Base-by-base conservation (phyloP, 2,329 filamentous ascomycete species). In the Colletotrichum tropicicola region DNA sequence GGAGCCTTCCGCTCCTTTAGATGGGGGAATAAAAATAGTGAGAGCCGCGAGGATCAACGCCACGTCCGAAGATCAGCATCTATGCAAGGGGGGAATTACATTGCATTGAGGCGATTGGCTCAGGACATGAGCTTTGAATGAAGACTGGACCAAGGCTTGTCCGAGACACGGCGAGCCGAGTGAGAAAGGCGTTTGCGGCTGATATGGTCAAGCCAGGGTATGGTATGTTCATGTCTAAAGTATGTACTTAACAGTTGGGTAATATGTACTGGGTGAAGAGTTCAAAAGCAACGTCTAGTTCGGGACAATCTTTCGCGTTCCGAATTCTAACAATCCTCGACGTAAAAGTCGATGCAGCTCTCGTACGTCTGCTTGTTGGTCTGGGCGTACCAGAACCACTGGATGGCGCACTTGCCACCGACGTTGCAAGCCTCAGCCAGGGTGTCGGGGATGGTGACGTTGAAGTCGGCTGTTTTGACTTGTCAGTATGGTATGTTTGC, bases 331-430 rank as follows among this genome's bases (percentile, higher is more conserved):
- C 32, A 19, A 10, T 43, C 49, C 6, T 37, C 44, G 23, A 69
- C 21, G 37, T 66, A 70, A 56, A 91, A 89, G 71, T 90, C 88
- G 54, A 89, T 78, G 75, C 88, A 90, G 52, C 83, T 82, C 78
- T 88, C 85, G 72, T 90, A 90, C 10, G 87, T 89, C 80, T 90
- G 88, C 62, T 84, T 71, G 66, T 86, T 83, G 58, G 77, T 78
- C 15, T 75, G 72, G 4, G 86, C 86, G 65, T 87, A 80, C 87
- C 87, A 90, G 75, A 80, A 89, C 86, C 87, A 89, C 75, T 90
- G 87, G 47, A 90, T 79, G 4, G 69, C 73, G 53, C 78, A 81
- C 65, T 79, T 75, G 43, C 86, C 86, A 15, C 81, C 79, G 10
- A 74, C 80, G 37, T 80, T 73, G 73, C 86, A 89, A 53, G 85